Evolutionary conservation across 495 filamentous ascomycete species (phyloP).

Genomic region (Neohortaea acidophila): DNA sequence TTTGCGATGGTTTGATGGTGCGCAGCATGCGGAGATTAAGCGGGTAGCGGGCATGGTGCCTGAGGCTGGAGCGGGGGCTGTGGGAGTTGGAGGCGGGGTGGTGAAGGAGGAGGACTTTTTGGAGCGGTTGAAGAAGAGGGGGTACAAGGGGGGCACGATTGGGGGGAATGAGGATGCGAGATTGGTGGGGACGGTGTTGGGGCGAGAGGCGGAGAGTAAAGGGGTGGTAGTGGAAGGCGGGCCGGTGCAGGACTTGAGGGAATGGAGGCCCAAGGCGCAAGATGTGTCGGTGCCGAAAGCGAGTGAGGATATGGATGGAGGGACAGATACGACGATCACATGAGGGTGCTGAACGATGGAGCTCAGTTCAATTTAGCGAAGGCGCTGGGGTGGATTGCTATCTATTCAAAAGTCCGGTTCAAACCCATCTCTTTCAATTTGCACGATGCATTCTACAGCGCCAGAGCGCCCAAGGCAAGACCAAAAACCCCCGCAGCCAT

Average conservation of each 20-base stretch:
- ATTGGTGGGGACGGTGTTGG: constrained; percentile 65
- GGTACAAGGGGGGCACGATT: constrained; percentile 60
- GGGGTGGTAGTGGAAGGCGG: constrained; percentile 59
- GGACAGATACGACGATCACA: too few species aligned
- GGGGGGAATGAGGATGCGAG: constrained; percentile 69
- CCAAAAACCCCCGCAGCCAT: constrained; percentile 9
- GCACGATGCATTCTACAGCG: constrained; percentile 6
- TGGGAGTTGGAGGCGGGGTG: constrained; percentile 24
- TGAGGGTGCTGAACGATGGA: too few species aligned
- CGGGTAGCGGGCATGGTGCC: constrained; percentile 43
- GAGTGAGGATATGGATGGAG: too few species aligned
- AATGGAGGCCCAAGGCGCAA: too few species aligned
- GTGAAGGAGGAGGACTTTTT: constrained; percentile 57
- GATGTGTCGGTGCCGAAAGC: too few species aligned
- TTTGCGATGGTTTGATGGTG: constrained; percentile 55
- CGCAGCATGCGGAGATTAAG: constrained; percentile 55
- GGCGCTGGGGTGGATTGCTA: too few species aligned
- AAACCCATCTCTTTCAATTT: too few species aligned
- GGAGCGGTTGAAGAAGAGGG: constrained; percentile 29
- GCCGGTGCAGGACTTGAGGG: constrained; percentile 44
- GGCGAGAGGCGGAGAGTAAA: constrained; percentile 40
- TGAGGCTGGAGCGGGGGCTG: constrained; percentile 28
- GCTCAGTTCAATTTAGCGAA: too few species aligned
- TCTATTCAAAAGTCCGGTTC: too few species aligned
- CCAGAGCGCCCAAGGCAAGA: constrained; percentile 10